These are phyloP conservation scores for Cyclotella cryptica DNA, from an alignment of 108 stramenopile genomes.

Conservation along the genomic window DNA sequence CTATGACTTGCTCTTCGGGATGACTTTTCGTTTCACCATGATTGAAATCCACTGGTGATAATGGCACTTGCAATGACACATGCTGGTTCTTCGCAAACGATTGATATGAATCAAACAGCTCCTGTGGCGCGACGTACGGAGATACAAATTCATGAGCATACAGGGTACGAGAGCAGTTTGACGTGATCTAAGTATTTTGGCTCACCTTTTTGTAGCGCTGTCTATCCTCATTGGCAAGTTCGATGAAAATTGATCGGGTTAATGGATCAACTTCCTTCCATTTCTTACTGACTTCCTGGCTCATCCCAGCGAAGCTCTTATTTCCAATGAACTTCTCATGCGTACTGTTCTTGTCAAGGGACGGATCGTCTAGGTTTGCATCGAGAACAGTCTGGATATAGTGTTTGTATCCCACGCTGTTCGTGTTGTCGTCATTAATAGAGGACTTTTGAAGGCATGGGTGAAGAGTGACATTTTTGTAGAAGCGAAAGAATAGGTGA, in stretches of 20 bases:
- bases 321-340: conserved; percentile 7
- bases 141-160: not conserved
- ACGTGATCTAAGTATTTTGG: too few relatives aligned
- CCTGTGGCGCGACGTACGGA: not conserved
- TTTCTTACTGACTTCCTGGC: not conserved
- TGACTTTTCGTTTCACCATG: not conserved
- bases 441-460: not conserved
- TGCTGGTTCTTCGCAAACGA: not conserved
- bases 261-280: conserved; percentile 6
- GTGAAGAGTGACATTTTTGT: not conserved
- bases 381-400: not conserved
- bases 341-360: not conserved
- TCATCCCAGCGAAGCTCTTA: conserved; percentile 5
- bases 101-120: conserved; percentile 1
- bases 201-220: conserved; percentile 18
- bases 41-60: not conserved
- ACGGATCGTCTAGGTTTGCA: not conserved
- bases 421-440: not conserved
- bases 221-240: conserved; percentile 11
- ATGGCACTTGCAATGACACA: not conserved
- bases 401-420: not conserved
- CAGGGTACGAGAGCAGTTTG: not conserved
- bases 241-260: conserved; percentile 1
- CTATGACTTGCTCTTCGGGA: not conserved
- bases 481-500: not conserved